phyloP scores from a whole-genome alignment of 164 flowering plant genomes.

The Stephania yunnanensis region DNA sequence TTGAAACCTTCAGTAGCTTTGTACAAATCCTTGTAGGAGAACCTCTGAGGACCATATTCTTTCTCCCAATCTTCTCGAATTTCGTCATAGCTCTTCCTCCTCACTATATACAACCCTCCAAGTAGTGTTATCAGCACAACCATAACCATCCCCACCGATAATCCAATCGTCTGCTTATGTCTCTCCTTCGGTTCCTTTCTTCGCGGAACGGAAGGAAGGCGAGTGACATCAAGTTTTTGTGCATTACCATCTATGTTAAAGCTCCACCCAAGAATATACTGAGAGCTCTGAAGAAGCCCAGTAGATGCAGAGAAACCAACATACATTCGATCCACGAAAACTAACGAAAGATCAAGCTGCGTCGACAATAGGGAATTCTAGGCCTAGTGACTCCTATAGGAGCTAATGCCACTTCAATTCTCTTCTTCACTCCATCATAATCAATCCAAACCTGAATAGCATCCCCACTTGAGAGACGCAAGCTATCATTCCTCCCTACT shows the following conservation, averaged over 20 bases:
- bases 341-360: constrained; percentile 16
- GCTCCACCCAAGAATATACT: constrained; percentile 52
- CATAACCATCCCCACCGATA: constrained; percentile 10
- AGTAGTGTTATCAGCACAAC: constrained; percentile 13
- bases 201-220: constrained; percentile 31
- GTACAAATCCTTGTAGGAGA: constrained; percentile 36
- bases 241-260: constrained; percentile 27
- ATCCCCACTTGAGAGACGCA: constrained; percentile 20
- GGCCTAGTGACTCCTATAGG: not conserved
- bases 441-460: constrained; percentile 41
- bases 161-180: constrained; percentile 11
- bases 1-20: constrained; percentile 41
- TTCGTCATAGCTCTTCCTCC: constrained; percentile 16
- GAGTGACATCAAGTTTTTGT: constrained; percentile 26
- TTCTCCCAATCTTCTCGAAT: constrained; percentile 48
- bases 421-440: constrained; percentile 2
- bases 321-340: constrained; percentile 29
- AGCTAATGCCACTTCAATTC: constrained; percentile 32
- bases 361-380: constrained; percentile 18
- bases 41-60: constrained; percentile 47
- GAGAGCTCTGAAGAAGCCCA: constrained; percentile 32
- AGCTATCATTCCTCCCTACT: not conserved
- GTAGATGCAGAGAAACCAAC: constrained; percentile 55
- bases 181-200: not conserved
- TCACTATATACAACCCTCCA: not conserved